These are phyloP conservation scores for Mortierella sp. DNA, from an alignment of 371 early-diverging fungal genomes.

Conservation along the genomic window DNA sequence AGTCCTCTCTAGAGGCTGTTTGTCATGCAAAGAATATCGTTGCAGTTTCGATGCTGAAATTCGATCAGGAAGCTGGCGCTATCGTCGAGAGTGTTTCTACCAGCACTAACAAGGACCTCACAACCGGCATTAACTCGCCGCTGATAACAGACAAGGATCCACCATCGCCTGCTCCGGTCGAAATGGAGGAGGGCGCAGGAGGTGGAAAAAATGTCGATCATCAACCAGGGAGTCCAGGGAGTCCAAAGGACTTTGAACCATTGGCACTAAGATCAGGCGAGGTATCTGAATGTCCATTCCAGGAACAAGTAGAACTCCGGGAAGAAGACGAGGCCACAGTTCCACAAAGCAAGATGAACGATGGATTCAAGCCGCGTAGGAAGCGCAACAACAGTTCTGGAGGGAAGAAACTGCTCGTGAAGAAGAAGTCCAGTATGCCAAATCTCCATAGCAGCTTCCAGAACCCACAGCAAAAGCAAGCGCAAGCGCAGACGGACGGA, in stretches of 20 bases:
- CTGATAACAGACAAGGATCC: no score
- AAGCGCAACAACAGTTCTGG: conserved; percentile 34
- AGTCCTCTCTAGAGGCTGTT: conserved; percentile 1
- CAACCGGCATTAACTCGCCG: no score
- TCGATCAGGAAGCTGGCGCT: not conserved
- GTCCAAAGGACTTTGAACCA: not conserved
- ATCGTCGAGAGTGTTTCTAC: no score
- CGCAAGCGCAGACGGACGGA: no score
- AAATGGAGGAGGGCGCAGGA: no score
- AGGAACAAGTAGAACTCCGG: conserved; percentile 26
- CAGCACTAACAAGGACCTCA: no score
- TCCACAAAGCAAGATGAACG: conserved; percentile 1
- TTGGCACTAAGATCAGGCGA: not conserved
- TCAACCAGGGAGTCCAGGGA: not conserved
- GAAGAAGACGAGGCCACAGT: no score
- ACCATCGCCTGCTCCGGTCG: no score
- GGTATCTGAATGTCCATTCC: conserved; percentile 17
- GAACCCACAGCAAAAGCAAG: conserved; percentile 11
- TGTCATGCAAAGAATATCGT: conserved; percentile 3
- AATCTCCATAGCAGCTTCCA: conserved; percentile 30
- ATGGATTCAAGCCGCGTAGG: conserved; percentile 21
- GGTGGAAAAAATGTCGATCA: no score
- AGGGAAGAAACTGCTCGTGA: conserved; percentile 32
- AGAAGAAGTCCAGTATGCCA: conserved; percentile 23
- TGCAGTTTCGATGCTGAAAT: not conserved